A percentile compares a stretch with the other conserved stretches of the same genome.
Evolutionary conservation across 2,329 filamentous ascomycete genomes (phyloP).

Genomic region (Neofusicoccum cordaticola): DNA sequence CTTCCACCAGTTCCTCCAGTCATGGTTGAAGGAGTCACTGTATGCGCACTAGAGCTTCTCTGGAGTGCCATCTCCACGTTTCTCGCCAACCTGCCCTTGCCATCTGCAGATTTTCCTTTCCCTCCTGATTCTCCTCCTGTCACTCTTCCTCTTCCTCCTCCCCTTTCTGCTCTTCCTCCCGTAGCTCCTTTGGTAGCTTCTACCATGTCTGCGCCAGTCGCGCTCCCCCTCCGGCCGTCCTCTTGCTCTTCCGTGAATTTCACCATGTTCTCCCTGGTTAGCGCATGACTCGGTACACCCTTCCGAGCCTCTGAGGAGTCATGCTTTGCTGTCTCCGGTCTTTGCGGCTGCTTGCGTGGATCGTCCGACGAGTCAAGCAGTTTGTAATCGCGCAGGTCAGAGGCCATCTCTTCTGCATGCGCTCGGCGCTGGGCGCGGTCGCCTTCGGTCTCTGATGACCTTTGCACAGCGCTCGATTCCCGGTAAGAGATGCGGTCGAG

Average conservation of each 20-base stretch:
- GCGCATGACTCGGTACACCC: slow-evolving; percentile 28
- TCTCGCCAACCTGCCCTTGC: background rate
- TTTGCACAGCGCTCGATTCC: slow-evolving; percentile 38
- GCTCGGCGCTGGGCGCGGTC: slow-evolving; percentile 48
- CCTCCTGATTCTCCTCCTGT: background rate
- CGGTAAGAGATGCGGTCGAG: slow-evolving; percentile 35
- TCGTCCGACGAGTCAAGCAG: slow-evolving; percentile 49
- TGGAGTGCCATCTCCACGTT: background rate
- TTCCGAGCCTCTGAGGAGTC: slow-evolving; percentile 18
- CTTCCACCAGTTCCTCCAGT: background rate
- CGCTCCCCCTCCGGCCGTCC: background rate
- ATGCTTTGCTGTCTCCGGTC: slow-evolving; percentile 18
- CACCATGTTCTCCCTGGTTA: slow-evolving; percentile 30
- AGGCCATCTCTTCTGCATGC: slow-evolving; percentile 55
- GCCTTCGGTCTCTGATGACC: slow-evolving; percentile 42
- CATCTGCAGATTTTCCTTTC: background rate
- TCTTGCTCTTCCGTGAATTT: slow-evolving; percentile 3
- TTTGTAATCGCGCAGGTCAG: slow-evolving; percentile 53
- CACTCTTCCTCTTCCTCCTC: background rate
- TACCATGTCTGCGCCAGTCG: background rate
- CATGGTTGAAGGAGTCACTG: background rate
- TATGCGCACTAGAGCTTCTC: slow-evolving; percentile 3
- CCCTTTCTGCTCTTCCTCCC: background rate
- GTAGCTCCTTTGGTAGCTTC: background rate
- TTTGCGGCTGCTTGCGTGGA: slow-evolving; percentile 28